Percentiles rank a stretch among this genome's conserved stretches.
These are phyloP conservation scores for Priceomyces haplophilus DNA, from an alignment of 805 yeast species.

Conservation along the genomic window DNA sequence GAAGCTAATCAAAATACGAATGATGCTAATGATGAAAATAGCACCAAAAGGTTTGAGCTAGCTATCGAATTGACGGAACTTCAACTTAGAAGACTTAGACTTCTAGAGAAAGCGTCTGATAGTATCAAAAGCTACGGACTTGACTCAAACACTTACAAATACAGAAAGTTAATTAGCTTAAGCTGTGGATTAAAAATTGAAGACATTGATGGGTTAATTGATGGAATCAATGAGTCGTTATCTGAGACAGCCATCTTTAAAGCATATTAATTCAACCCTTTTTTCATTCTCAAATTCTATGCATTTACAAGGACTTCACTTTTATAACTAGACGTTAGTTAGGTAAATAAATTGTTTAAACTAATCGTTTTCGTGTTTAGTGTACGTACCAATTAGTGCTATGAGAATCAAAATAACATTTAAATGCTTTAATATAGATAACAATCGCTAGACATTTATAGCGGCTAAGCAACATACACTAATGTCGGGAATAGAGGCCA, in stretches of 20 bases:
- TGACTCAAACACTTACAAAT: conserved; percentile 62
- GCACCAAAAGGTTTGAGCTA: conserved; percentile 12
- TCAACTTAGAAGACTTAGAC: conserved; percentile 48
- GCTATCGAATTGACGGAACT: conserved; percentile 42
- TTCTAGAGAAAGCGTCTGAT: conserved; percentile 49
- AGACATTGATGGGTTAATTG: conserved; percentile 75
- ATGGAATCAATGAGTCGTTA: conserved; percentile 60
- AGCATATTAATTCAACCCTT: conserved; percentile 1
- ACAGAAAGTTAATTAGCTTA: conserved; percentile 71
- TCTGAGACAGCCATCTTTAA: conserved; percentile 17
- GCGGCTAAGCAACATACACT: background rate
- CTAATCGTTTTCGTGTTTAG: background rate
- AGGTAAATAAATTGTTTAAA: background rate
- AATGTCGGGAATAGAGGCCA: background rate
- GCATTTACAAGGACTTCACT: background rate
- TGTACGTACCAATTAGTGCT: background rate
- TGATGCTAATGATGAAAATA: conserved; percentile 10
- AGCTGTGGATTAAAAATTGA: conserved; percentile 77
- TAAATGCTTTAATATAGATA: too few species aligned
- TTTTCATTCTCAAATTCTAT: background rate
- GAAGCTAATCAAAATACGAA: conserved; percentile 9
- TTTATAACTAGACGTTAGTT: background rate
- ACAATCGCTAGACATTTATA: background rate
- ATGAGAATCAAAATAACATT: background rate
- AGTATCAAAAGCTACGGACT: conserved; percentile 41